These are phyloP conservation scores for Mycena vulgaris DNA, from an alignment of 768 basidiomycete species.

Conservation along the genomic window DNA sequence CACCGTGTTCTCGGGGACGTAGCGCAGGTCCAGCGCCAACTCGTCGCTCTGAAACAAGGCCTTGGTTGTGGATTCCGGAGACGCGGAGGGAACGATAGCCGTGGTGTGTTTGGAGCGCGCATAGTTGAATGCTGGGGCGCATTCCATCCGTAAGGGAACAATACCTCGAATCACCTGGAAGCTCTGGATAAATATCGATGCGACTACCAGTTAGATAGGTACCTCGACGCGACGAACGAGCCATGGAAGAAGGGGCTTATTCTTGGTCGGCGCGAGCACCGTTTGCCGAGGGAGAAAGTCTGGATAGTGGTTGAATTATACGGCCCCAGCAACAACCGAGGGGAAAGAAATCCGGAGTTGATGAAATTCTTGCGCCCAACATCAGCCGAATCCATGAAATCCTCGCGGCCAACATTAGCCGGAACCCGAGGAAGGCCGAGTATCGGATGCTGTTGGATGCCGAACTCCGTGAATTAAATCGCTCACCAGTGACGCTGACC, in stretches of 20 bases:
- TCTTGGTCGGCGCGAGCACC: slow-evolving; percentile 50
- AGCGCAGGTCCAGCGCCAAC: slow-evolving; percentile 83
- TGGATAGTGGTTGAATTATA: slow-evolving; percentile 43
- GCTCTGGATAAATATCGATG: slow-evolving; percentile 25
- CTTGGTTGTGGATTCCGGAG: slow-evolving; percentile 60
- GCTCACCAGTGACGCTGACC: slow-evolving; percentile 81
- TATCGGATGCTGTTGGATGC: no score
- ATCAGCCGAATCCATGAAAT: neutral
- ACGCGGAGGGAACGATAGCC: slow-evolving; percentile 54
- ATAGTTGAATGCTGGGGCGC: slow-evolving; percentile 97
- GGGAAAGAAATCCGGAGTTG: neutral
- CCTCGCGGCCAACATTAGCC: neutral
- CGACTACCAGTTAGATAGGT: neutral
- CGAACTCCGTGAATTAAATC: neutral
- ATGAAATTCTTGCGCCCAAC: neutral
- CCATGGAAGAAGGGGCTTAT: slow-evolving; percentile 85
- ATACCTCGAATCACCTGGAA: slow-evolving; percentile 84
- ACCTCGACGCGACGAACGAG: slow-evolving; percentile 87
- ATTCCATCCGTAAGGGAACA: slow-evolving; percentile 87
- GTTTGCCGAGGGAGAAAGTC: slow-evolving; percentile 86
- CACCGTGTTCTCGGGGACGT: slow-evolving; percentile 71
- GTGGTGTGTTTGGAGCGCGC: slow-evolving; percentile 84
- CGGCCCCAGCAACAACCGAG: neutral
- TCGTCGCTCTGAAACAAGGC: slow-evolving; percentile 73
- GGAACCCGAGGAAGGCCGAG: slow-evolving; percentile 15